phyloP scores from a whole-genome alignment of 73 alveolate species.

The Uronychia binucleata region DNA sequence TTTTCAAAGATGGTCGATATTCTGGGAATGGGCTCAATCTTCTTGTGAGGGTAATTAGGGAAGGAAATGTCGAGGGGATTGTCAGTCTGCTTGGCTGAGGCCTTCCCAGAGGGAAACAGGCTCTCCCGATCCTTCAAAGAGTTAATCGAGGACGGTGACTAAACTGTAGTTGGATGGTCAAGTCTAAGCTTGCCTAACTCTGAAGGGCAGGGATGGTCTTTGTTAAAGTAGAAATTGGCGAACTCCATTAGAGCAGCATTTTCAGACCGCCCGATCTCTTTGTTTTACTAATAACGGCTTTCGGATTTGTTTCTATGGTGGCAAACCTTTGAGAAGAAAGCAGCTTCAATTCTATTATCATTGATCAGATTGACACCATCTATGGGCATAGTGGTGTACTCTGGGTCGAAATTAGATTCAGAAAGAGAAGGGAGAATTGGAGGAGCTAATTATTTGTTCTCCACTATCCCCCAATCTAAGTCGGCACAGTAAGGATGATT shows the following conservation, averaged over 20 bases:
- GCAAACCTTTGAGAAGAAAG: too few relatives aligned
- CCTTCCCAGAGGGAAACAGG: not conserved
- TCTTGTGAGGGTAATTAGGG: not conserved
- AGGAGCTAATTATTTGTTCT: slow-evolving; percentile 20
- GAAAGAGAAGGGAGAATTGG: slow-evolving; percentile 33
- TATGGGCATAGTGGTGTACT: slow-evolving; percentile 39
- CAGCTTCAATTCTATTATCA: too few relatives aligned
- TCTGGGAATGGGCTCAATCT: not conserved
- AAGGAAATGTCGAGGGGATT: not conserved
- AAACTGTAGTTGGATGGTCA: not conserved
- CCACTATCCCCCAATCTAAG: slow-evolving; percentile 39
- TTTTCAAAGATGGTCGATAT: not conserved
- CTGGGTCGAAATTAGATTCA: slow-evolving; percentile 53
- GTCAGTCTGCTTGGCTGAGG: not conserved
- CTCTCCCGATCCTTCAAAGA: not conserved
- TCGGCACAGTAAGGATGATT: slow-evolving; percentile 51
- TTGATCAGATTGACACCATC: not conserved
- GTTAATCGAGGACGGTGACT: not conserved
- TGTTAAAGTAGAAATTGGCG: not conserved
- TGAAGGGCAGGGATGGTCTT: too few relatives aligned
- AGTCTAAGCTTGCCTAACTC: not conserved
- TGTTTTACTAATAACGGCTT: too few relatives aligned
- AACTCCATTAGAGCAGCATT: too few relatives aligned
- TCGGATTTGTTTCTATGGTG: too few relatives aligned
- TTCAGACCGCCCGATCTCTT: too few relatives aligned